Base-by-base conservation (phyloP, 208 protist genomes). In the Trypanosoma melophagium region DNA sequence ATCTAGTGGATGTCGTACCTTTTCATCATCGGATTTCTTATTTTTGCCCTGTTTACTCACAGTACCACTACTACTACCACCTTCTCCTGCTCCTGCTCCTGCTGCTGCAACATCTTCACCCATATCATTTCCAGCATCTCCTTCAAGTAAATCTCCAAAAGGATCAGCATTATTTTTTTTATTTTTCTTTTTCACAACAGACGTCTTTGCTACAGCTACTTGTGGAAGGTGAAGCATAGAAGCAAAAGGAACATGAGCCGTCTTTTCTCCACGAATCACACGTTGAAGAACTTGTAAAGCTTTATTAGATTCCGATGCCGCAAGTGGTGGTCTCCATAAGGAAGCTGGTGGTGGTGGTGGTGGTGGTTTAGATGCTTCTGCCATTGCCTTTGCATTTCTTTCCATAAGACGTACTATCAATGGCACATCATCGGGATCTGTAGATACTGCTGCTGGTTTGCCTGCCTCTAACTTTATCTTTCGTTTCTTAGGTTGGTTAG, bases 301-400 rank as follows among this genome's bases (percentile, higher is more conserved):
- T 28, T 70, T 75, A 58, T 79, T 42, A 41, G 81, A 80, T 57
- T 89, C 82, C 5, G 63, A 54, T 1, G 61, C n/a, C 7, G 67
- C 59, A 35, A 93, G 75, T 31, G 83, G 77, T 12, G 87, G 83
- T n/a, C 85, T 80, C 50, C 55, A 72, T 5, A 69, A 55, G 1
- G 42, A 31, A 5, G 45, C 42, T n/a, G 51, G 24, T 28, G 54
- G 54, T 50, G 56, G 66, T 14, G 66, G 38, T 49, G 66, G 24
- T 24, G 45, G 16, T 35, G 1, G 28, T 5, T 35, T 5, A 8
- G 8, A 16, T 59, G 19, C 4, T 59, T 59, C 31, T 42, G 19
- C 28, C 8, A 4, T 3, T 10, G 25, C 10, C 9, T 41, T 7
- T 59, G 13, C 35, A 19, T 17, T 38, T 45, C 21, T 47, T 41